A percentile compares a stretch with the other conserved stretches of the same genome.
Conservation (phyloP, 2,329 filamentous ascomycete species). For the Emericellopsis atlantica region DNA sequence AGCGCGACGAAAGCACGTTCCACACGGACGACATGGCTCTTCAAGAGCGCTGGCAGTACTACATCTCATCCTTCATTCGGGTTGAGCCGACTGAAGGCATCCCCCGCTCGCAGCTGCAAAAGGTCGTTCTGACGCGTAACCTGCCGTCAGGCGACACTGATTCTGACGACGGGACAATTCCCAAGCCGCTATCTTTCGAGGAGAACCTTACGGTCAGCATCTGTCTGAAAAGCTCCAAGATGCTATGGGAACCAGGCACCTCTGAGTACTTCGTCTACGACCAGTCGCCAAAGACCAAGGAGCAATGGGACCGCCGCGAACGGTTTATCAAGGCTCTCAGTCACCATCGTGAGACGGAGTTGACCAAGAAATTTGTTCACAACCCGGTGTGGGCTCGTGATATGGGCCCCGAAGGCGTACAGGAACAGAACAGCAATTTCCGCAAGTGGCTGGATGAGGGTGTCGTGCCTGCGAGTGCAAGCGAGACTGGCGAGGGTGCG, state of each 20-base stretch:
- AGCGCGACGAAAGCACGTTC: slow-evolving; percentile 62
- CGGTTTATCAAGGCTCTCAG: slow-evolving; percentile 38
- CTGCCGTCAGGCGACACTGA: slow-evolving; percentile 49
- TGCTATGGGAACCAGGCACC: slow-evolving; percentile 61
- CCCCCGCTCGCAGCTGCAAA: slow-evolving; percentile 48
- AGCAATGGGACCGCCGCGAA: slow-evolving; percentile 40
- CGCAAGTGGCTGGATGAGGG: slow-evolving; percentile 40
- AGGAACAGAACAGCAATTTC: slow-evolving; percentile 58
- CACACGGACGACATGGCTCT: slow-evolving; percentile 81
- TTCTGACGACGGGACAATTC: slow-evolving; percentile 49
- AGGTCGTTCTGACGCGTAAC: slow-evolving; percentile 60
- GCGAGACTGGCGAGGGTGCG: slow-evolving; percentile 14
- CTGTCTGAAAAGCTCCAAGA: slow-evolving; percentile 66
- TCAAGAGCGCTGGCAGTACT: slow-evolving; percentile 82
- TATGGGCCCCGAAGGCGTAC: slow-evolving; percentile 63
- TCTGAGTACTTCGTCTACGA: slow-evolving; percentile 63
- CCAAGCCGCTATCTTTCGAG: slow-evolving; percentile 47
- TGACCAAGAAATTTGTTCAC: slow-evolving; percentile 71
- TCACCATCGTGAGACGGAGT: slow-evolving; percentile 55
- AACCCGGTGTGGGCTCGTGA: slow-evolving; percentile 73
- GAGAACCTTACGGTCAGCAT: slow-evolving; percentile 63
- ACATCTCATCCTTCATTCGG: slow-evolving; percentile 83
- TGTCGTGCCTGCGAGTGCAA: slow-evolving; percentile 19
- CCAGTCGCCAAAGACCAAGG: slow-evolving; percentile 52
- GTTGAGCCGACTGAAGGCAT: slow-evolving; percentile 80